Percentiles rank a stretch among this genome's conserved stretches.
phyloP scores from a whole-genome alignment of 2,329 filamentous ascomycete species.

The Clonostachys solani region DNA sequence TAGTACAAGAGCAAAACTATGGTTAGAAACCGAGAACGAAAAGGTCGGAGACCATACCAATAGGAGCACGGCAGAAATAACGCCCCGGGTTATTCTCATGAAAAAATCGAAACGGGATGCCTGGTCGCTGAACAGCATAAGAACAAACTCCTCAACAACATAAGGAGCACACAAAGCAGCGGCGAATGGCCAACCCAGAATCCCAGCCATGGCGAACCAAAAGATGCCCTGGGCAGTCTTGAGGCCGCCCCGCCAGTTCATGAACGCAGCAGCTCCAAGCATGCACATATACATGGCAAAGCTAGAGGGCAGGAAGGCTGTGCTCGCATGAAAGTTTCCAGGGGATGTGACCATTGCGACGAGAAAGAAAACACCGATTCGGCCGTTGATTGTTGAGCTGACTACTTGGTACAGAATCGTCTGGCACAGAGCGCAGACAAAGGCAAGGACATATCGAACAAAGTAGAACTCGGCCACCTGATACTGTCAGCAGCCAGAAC shows the following conservation, averaged over 20 bases:
- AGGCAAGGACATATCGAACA: constrained; percentile 70
- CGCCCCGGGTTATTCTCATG: constrained; percentile 62
- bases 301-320: constrained; percentile 84
- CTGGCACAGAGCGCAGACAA: constrained; percentile 77
- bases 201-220: constrained; percentile 82
- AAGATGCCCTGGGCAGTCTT: constrained; percentile 81
- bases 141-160: constrained; percentile 68
- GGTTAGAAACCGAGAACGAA: constrained; percentile 4
- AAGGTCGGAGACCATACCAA: constrained; percentile 46
- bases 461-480: constrained; percentile 79
- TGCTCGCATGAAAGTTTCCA: constrained; percentile 89
- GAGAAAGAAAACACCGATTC: constrained; percentile 82
- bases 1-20: background rate
- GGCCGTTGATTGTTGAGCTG: constrained; percentile 70
- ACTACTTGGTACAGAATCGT: constrained; percentile 77
- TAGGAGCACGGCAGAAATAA: constrained; percentile 60
- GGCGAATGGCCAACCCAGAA: constrained; percentile 94
- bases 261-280: constrained; percentile 81
- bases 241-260: constrained; percentile 80
- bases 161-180: constrained; percentile 79
- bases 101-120: constrained; percentile 57
- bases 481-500: background rate
- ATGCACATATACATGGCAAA: constrained; percentile 96
- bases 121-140: constrained; percentile 47
- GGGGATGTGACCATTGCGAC: constrained; percentile 74